Conservation (phyloP, 179 eudicot genomes). For the Silene coronaria region DNA sequence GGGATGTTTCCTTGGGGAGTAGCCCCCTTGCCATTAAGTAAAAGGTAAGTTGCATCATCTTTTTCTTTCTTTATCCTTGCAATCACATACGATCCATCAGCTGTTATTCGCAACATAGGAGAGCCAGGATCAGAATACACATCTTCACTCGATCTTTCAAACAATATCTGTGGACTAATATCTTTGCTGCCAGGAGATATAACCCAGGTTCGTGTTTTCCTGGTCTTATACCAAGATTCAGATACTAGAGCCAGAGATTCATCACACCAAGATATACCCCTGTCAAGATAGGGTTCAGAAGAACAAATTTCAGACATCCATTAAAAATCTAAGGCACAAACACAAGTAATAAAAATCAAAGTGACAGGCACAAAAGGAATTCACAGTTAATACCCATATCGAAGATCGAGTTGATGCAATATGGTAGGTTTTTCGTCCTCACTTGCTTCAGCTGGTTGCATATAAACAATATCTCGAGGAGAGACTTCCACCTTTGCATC, state of each 20-base stretch:
- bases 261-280: conserved; percentile 95
- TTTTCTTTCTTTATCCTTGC: conserved; percentile 71
- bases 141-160: conserved; percentile 93
- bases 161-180: conserved; percentile 63
- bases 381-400: conserved; percentile 67
- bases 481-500: conserved; percentile 94
- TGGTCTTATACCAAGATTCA: conserved; percentile 95
- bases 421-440: conserved; percentile 59
- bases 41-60: conserved; percentile 56
- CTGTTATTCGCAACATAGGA: conserved; percentile 81
- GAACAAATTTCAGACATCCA: neutral
- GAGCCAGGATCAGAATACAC: conserved; percentile 98
- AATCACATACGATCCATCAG: conserved; percentile 68
- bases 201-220: conserved; percentile 75
- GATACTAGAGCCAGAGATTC: conserved; percentile 82
- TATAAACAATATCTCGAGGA: conserved; percentile 88
- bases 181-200: conserved; percentile 71
- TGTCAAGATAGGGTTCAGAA: conserved; percentile 27
- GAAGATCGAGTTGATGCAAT: conserved; percentile 86
- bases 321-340: neutral
- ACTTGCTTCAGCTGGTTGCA: conserved; percentile 77
- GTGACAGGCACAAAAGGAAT: neutral
- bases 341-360: conserved; percentile 5
- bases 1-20: conserved; percentile 90
- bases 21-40: conserved; percentile 89